Conservation (phyloP, 2,329 filamentous ascomycete species). For the Aspergillus neoniger region DNA sequence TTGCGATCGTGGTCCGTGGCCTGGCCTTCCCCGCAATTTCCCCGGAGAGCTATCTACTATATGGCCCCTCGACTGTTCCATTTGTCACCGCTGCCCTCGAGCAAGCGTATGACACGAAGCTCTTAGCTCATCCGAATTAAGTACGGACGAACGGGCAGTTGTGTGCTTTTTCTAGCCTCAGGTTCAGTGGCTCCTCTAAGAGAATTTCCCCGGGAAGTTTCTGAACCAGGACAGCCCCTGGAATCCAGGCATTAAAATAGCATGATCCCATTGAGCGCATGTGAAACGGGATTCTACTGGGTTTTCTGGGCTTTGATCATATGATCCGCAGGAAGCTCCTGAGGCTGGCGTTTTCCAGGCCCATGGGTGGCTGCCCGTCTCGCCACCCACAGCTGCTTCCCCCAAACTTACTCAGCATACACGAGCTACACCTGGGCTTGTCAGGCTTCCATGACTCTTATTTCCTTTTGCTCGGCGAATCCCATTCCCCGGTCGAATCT, state of each 20-base stretch:
- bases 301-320: not conserved
- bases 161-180: not conserved
- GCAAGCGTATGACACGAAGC: too few relatives aligned
- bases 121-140: not conserved
- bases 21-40: not conserved
- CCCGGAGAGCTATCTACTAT: not conserved
- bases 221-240: not conserved
- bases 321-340: not conserved
- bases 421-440: slow-evolving; percentile 1
- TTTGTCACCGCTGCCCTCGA: too few relatives aligned
- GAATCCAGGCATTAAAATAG: not conserved
- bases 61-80: not conserved
- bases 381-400: slow-evolving; percentile 8
- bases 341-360: not conserved
- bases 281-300: not conserved
- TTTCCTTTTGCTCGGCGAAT: not conserved
- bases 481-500: not conserved
- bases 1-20: not conserved
- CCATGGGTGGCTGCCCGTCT: slow-evolving; percentile 5
- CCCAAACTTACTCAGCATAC: slow-evolving; percentile 3
- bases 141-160: not conserved
- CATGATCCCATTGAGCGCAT: not conserved
- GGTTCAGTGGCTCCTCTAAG: not conserved
- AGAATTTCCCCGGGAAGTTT: not conserved
- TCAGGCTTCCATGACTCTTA: not conserved